Evolutionary conservation across 2,329 filamentous ascomycete genomes (phyloP).

Genomic region (Fusarium foetens): DNA sequence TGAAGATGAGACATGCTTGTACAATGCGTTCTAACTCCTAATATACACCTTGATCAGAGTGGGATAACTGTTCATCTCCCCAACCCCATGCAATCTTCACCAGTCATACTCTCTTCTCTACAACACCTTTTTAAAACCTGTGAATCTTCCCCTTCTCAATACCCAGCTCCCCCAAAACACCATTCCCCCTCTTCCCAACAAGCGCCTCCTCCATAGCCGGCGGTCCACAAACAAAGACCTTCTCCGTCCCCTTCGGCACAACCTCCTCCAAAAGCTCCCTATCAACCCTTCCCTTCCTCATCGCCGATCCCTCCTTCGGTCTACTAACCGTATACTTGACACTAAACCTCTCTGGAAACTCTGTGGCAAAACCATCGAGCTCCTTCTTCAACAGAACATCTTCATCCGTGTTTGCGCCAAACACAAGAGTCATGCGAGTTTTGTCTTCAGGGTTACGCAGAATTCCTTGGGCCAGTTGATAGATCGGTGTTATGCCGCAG

Average conservation of each 20-base stretch:
- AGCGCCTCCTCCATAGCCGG: slow-evolving; percentile 71
- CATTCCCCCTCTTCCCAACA: slow-evolving; percentile 57
- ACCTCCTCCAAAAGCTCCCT: slow-evolving; percentile 65
- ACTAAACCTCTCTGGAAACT: slow-evolving; percentile 66
- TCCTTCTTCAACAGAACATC: slow-evolving; percentile 68
- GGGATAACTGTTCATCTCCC: not conserved
- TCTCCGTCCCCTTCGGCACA: slow-evolving; percentile 50
- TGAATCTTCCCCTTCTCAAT: slow-evolving; percentile 67
- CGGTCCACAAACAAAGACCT: slow-evolving; percentile 76
- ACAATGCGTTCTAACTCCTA: not conserved
- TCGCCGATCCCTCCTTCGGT: slow-evolving; percentile 52
- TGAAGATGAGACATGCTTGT: not conserved
- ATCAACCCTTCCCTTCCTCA: slow-evolving; percentile 67
- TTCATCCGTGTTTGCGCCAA: slow-evolving; percentile 71
- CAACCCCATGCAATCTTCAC: accelerated
- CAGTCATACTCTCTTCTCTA: accelerated
- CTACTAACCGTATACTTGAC: slow-evolving; percentile 67
- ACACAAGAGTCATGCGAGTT: slow-evolving; percentile 72
- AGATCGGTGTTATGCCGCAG: slow-evolving; percentile 77
- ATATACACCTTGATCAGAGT: not conserved
- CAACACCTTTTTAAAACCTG: slow-evolving; percentile 58
- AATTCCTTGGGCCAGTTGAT: slow-evolving; percentile 71
- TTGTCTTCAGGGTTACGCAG: slow-evolving; percentile 69
- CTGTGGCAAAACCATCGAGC: slow-evolving; percentile 62
- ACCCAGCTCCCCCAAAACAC: slow-evolving; percentile 67